phyloP scores from a whole-genome alignment of 2,329 filamentous ascomycete species.

The Monosporascus sp. region DNA sequence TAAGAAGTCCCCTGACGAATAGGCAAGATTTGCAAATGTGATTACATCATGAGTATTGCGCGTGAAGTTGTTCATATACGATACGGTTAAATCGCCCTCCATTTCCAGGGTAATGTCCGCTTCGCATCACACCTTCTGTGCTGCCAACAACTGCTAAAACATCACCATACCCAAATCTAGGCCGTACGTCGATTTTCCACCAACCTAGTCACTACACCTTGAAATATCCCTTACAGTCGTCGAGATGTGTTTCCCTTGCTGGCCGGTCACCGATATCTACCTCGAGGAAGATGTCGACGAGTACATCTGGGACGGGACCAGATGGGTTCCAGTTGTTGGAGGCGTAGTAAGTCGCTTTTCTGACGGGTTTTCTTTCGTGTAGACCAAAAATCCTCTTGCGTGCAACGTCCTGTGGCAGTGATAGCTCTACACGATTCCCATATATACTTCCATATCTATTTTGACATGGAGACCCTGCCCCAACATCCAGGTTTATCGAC shows the following conservation, averaged over 20 bases:
- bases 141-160: no score
- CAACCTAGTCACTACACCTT: background rate
- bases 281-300: constrained; percentile 35
- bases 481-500: no score
- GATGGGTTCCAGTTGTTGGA: constrained; percentile 18
- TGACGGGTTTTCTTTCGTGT: background rate
- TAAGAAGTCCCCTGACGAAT: no score
- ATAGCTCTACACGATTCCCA: no score
- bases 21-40: no score
- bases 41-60: no score
- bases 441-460: no score
- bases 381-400: background rate
- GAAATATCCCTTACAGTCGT: background rate
- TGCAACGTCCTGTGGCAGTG: background rate
- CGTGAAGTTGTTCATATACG: no score
- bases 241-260: constrained; percentile 50
- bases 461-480: no score
- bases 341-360: constrained; percentile 16
- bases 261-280: constrained; percentile 43
- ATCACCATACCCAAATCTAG: background rate
- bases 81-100: no score
- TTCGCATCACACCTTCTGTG: no score
- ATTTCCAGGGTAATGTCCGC: no score
- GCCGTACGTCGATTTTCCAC: background rate
- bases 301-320: constrained; percentile 25